A percentile compares a stretch with the other conserved stretches of the same genome.
phyloP scores from a whole-genome alignment of 192 early-diverging fungal species.

The Physocladia obscura region DNA sequence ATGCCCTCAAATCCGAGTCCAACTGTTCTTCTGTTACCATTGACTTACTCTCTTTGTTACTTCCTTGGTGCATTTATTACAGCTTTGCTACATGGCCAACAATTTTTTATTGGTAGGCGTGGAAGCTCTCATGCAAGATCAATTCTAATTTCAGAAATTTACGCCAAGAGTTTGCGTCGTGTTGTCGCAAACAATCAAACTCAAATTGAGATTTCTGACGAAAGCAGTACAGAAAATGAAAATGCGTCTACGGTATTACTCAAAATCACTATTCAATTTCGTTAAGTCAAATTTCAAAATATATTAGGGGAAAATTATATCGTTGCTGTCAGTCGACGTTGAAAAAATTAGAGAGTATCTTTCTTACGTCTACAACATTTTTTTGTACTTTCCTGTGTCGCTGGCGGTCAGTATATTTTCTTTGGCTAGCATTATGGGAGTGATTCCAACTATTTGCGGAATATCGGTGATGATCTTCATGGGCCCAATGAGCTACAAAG shows the following conservation, averaged over 20 bases:
- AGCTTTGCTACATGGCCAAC: slow-evolving; percentile 37
- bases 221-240: slow-evolving; percentile 33
- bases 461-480: slow-evolving; percentile 31
- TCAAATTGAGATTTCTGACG: background rate
- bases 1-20: slow-evolving; percentile 20
- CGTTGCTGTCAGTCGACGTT: slow-evolving; percentile 48
- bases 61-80: slow-evolving; percentile 27
- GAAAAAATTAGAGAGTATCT: slow-evolving; percentile 38
- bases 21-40: background rate
- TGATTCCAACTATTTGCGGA: slow-evolving; percentile 36
- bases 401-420: slow-evolving; percentile 21
- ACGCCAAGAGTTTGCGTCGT: slow-evolving; percentile 35
- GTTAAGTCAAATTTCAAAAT: background rate
- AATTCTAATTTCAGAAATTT: slow-evolving; percentile 34
- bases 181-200: background rate
- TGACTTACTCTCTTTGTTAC: slow-evolving; percentile 30
- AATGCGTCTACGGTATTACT: slow-evolving; percentile 34
- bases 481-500: slow-evolving; percentile 25
- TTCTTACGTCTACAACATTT: slow-evolving; percentile 12
- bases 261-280: background rate
- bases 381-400: slow-evolving; percentile 21
- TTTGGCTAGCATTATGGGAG: slow-evolving; percentile 31
- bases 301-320: slow-evolving; percentile 44
- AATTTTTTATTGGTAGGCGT: slow-evolving; percentile 39
- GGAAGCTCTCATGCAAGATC: slow-evolving; percentile 35